Evolutionary conservation across 1,139 yeast species (phyloP), one percentile per base, ranked within the genome.

Genomic region (Dujonia santamariae): DNA sequence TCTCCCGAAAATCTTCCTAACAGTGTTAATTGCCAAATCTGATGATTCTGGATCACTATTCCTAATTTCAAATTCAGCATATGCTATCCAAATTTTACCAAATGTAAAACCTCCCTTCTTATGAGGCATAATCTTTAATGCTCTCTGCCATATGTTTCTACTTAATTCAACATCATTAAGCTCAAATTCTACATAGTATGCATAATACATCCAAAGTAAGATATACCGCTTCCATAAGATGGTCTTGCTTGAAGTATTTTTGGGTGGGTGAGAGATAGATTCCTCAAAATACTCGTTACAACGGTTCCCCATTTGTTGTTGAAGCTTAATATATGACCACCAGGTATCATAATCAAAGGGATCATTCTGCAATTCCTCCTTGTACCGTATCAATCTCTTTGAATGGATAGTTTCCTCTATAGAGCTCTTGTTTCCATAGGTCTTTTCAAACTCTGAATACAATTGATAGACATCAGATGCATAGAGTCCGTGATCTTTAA

Each of bases 1-100:
- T 35, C 72, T 65, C 0, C 97, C 97, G 16, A 88, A 56, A 1
- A 84, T 60, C 53, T 79, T 83, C 23, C 97, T 67, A 6, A 55
- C 54, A 0, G 56, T 23, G 7, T 85, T 39, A 26, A 56, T 58
- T n/a, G n/a, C n/a, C n/a, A n/a, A n/a, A n/a, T n/a, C n/a, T n/a
- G n/a, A n/a, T n/a, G n/a, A n/a, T n/a, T n/a, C n/a, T n/a, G n/a
- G n/a, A 7, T 48, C 52, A 5, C 12, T 5, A 26, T 79, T 78
- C 25, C 97, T 68, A 4, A 88, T 57, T 53, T 86, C 94, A 61
- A 84, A 88, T 38, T 85, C 74, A 3, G 88, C 81, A 54, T 59
- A 80, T 40, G 71, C 58, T 4, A 78, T 68, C 97, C 97, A 90
- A 2, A 84, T 50, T 42, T 85, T 84, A 4, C 80, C 80, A 51